phyloP scores from a whole-genome alignment of 345 rosid species.

The Anacardium occidentale region DNA sequence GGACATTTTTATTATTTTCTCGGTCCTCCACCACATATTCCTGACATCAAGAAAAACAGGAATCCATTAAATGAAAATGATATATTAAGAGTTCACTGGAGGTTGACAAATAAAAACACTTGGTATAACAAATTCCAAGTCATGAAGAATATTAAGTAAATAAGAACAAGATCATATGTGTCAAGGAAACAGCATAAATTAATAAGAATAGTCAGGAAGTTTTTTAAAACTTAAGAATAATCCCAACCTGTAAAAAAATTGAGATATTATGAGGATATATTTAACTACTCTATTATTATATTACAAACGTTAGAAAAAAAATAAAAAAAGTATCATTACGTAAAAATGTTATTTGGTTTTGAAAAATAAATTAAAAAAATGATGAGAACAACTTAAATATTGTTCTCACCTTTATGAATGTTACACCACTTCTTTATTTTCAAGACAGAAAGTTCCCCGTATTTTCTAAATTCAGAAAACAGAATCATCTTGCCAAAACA shows the following conservation, averaged over 20 bases:
- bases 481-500: not conserved
- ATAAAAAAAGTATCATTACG: too few relatives aligned
- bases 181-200: slow-evolving; percentile 17
- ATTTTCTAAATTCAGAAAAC: not conserved
- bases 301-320: too few relatives aligned
- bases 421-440: not conserved
- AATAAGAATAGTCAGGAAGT: not conserved
- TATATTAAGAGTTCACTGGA: not conserved
- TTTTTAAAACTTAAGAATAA: slow-evolving; percentile 2
- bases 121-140: not conserved
- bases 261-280: not conserved
- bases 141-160: not conserved
- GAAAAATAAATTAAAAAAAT: too few relatives aligned
- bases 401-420: too few relatives aligned
- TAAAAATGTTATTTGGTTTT: too few relatives aligned
- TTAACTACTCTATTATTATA: too few relatives aligned
- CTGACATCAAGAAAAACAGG: slow-evolving; percentile 34
- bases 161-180: not conserved
- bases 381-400: too few relatives aligned
- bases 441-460: not conserved
- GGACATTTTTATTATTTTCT: slow-evolving; percentile 61
- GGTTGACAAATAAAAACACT: not conserved
- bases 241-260: not conserved
- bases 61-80: not conserved
- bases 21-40: slow-evolving; percentile 95